Evolutionary conservation across 768 basidiomycete genomes (phyloP), one percentile per base, ranked within the genome.

Genomic region (Panellus pusillus): DNA sequence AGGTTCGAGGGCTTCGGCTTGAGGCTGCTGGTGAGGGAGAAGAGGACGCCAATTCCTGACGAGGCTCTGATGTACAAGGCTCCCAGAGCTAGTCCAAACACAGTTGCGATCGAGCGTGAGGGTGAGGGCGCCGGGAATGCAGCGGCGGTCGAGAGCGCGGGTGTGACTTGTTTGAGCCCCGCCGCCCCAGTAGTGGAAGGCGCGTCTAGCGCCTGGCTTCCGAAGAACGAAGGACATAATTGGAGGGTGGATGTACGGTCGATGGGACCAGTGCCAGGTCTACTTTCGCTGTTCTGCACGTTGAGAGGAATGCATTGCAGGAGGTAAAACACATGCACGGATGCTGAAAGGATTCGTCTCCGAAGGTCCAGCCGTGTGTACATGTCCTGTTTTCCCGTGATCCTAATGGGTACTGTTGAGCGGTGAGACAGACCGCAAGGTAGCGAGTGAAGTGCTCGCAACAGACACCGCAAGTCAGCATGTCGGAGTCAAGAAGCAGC

Each of bases 381-480:
- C 70, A 61, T 88, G 86, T 14, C 86, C 86, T 83, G n/a, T 24
- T 24, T 28, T 24, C 17, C 28, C 28, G 18, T 35, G 41, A 48
- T 40, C 27, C 50, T 43, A 14, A 36, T 24, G 27, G 32, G 32
- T 29, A 29, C 36, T 38, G 19, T 20, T 32, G 27, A 41, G n/a
- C 29, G 19, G 53, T 27, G 24, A 35, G 32, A 64, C 81, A 50
- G 61, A 87, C 86, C 86, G 65, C 86, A 88, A 37, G 86, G 84
- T 0, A 85, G 61, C 12, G 78, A 29, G 78, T 79, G 47, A 82
- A 65, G 8, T 66, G 65, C 38, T 85, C 82, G 18, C 81, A 72
- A 64, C 86, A 89, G 58, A 87, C 83, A 49, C 75, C 74, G 66
- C 86, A 87, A 32, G 77, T 70, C 31, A 75, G 70, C 81, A 82